phyloP scores from a whole-genome alignment of 768 basidiomycete genomes.

The Tephrocybe sp. region DNA sequence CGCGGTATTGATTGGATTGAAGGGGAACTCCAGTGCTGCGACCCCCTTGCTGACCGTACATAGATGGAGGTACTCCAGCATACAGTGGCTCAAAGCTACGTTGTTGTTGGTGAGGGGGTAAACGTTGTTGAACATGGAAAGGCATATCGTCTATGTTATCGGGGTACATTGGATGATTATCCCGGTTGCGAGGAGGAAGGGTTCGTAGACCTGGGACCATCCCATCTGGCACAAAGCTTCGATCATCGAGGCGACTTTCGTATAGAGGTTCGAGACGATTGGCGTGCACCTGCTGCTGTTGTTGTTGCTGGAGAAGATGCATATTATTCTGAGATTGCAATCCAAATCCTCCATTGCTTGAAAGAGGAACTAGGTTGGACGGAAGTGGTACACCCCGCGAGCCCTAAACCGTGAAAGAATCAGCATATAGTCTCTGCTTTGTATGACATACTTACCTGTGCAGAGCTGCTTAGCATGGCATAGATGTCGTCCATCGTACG shows the following conservation, averaged over 20 bases:
- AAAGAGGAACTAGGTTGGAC: constrained; percentile 20
- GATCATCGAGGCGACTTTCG: constrained; percentile 71
- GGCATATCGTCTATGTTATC: constrained; percentile 60
- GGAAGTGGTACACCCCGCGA: constrained; percentile 27
- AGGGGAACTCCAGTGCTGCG: constrained; percentile 53
- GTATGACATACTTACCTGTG: constrained; percentile 49
- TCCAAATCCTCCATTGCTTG: constrained; percentile 28
- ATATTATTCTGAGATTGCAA: constrained; percentile 34
- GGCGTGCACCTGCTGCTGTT: constrained; percentile 36
- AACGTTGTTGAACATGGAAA: constrained; percentile 60
- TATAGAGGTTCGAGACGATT: constrained; percentile 67
- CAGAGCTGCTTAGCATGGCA: constrained; percentile 74
- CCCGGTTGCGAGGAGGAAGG: constrained; percentile 59
- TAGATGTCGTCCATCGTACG: constrained; percentile 79
- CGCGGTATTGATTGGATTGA: constrained; percentile 65
- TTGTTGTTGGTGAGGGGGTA: constrained; percentile 44
- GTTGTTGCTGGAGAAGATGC: constrained; percentile 36
- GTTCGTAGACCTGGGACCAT: constrained; percentile 82
- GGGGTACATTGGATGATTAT: constrained; percentile 48
- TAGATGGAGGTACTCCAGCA: constrained; percentile 41
- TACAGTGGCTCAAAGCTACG: constrained; percentile 58
- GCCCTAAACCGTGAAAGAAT: constrained; percentile 18
- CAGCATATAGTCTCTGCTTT: not conserved
- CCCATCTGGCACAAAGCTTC: constrained; percentile 79
- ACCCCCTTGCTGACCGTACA: constrained; percentile 54